A percentile compares a stretch with the other conserved stretches of the same genome.
phyloP scores from a whole-genome alignment of 1,139 yeast species.

The Geotrichum candidum region DNA sequence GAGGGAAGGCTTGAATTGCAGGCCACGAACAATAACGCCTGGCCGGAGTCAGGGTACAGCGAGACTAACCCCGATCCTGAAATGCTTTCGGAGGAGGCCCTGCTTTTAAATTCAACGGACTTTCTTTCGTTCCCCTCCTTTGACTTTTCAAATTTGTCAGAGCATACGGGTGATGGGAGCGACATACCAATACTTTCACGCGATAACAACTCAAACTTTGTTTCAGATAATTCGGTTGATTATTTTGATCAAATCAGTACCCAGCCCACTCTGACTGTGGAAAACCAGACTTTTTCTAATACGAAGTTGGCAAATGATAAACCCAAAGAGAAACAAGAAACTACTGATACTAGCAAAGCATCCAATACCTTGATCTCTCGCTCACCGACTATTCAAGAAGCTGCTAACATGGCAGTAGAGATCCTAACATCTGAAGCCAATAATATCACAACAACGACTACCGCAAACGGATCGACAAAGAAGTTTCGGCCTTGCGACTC shows the following conservation, averaged over 20 bases:
- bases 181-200: neutral
- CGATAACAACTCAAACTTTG: neutral
- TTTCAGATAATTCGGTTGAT: neutral
- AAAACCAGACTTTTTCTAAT: neutral
- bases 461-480: neutral
- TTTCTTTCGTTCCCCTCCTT: neutral
- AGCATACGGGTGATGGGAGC: neutral
- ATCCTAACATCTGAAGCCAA: conserved; percentile 11
- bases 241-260: neutral
- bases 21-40: neutral
- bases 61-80: conserved; percentile 14
- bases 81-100: conserved; percentile 14
- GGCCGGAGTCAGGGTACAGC: neutral
- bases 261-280: neutral
- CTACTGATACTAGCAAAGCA: neutral
- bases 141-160: neutral
- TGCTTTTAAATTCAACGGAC: conserved; percentile 4
- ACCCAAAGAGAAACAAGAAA: neutral
- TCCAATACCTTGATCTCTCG: neutral
- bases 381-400: conserved; percentile 15
- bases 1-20: neutral
- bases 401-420: conserved; percentile 18
- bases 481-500: conserved; percentile 29
- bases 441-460: neutral
- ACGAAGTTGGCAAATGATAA: neutral